phyloP scores from a whole-genome alignment of 2,329 filamentous ascomycete species.

The Claviceps pazoutovae region DNA sequence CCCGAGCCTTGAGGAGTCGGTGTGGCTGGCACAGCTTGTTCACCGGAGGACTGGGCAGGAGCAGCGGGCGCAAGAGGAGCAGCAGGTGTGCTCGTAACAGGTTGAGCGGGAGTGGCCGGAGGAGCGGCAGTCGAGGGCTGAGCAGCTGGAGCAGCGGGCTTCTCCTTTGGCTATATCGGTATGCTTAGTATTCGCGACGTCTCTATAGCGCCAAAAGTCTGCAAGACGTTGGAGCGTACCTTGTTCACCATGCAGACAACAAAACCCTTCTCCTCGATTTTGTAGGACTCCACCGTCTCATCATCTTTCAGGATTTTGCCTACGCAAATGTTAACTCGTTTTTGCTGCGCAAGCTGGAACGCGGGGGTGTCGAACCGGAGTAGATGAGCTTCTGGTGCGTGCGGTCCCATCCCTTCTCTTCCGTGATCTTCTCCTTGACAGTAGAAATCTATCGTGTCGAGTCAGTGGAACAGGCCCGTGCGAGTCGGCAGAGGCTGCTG shows the following conservation, averaged over 20 bases:
- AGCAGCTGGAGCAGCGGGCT: constrained; percentile 38
- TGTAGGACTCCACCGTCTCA: constrained; percentile 91
- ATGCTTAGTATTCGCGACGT: background rate
- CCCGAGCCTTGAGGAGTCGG: constrained; percentile 37
- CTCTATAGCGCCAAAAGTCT: background rate
- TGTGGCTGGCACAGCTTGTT: constrained; percentile 35
- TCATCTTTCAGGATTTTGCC: constrained; percentile 98
- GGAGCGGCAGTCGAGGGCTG: constrained; percentile 47
- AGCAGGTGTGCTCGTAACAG: constrained; percentile 47
- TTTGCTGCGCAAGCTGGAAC: constrained; percentile 1
- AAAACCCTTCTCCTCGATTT: constrained; percentile 98
- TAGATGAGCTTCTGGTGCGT: constrained; percentile 93
- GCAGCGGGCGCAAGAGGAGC: constrained; percentile 37
- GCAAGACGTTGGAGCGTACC: constrained; percentile 36
- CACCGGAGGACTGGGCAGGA: constrained; percentile 24
- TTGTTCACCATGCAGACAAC: constrained; percentile 98
- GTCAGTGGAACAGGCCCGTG: constrained; percentile 8
- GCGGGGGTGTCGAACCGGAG: constrained; percentile 51
- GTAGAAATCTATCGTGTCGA: constrained; percentile 52
- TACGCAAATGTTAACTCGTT: constrained; percentile 25
- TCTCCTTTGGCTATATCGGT: constrained; percentile 42
- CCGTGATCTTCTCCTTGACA: constrained; percentile 83
- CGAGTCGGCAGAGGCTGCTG: constrained; percentile 3
- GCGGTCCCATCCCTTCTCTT: constrained; percentile 89
- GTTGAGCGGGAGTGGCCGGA: constrained; percentile 40